Conservation (phyloP, 1,139 yeast genomes). For the Nakaseomyces bracarensis region DNA sequence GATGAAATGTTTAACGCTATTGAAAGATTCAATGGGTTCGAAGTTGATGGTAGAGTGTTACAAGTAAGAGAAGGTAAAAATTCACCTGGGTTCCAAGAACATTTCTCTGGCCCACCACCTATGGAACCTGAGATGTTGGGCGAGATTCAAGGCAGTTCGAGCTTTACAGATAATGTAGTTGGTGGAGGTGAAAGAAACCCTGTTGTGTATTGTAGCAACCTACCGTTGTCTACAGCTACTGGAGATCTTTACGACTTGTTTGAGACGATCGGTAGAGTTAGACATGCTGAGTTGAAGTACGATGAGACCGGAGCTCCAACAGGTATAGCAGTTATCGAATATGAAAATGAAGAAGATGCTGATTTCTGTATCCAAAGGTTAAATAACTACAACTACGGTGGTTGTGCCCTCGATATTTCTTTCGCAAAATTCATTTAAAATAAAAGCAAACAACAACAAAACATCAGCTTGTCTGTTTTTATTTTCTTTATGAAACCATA, state of each 20-base stretch:
- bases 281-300: constrained; percentile 67
- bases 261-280: constrained; percentile 74
- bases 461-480: not conserved
- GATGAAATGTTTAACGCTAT: constrained; percentile 60
- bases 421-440: constrained; percentile 37
- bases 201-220: constrained; percentile 62
- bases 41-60: constrained; percentile 58
- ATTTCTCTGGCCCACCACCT: not conserved
- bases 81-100: constrained; percentile 6
- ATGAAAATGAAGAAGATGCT: constrained; percentile 60
- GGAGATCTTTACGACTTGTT: constrained; percentile 81
- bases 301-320: constrained; percentile 58
- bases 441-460: not conserved
- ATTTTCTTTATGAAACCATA: too few species aligned
- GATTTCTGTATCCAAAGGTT: constrained; percentile 64
- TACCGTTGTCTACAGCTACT: constrained; percentile 83
- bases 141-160: constrained; percentile 10
- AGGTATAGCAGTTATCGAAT: constrained; percentile 77
- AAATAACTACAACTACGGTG: constrained; percentile 74
- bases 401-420: constrained; percentile 54
- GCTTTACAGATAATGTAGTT: constrained; percentile 20
- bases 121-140: constrained; percentile 12
- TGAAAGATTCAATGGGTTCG: constrained; percentile 55
- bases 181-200: constrained; percentile 52
- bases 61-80: constrained; percentile 62